phyloP scores from a whole-genome alignment of 495 filamentous ascomycete species.

The Thermochaetoides thermophila region DNA sequence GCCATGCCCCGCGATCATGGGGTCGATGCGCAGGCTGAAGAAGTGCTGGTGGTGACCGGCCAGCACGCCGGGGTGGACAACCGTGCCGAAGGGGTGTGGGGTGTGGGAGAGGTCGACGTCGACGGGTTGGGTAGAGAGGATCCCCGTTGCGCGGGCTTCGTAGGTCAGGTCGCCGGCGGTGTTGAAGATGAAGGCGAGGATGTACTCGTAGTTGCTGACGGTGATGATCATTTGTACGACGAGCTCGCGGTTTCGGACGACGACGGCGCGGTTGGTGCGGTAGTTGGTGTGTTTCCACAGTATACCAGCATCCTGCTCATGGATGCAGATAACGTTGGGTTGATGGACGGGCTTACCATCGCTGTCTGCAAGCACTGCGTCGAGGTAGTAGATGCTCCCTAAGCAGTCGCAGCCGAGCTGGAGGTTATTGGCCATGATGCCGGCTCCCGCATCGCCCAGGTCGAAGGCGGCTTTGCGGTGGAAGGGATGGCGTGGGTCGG shows the following conservation, averaged over 20 bases:
- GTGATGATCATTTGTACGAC: conserved; percentile 69
- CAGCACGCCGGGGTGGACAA: conserved; percentile 75
- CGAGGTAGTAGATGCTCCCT: conserved; percentile 63
- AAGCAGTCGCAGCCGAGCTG: conserved; percentile 56
- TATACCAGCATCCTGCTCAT: conserved; percentile 61
- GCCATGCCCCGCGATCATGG: conserved; percentile 58
- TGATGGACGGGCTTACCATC: conserved; percentile 45
- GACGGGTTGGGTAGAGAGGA: conserved; percentile 71
- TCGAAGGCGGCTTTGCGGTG: conserved; percentile 72
- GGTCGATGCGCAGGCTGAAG: conserved; percentile 78
- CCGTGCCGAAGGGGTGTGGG: conserved; percentile 50
- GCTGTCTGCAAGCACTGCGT: conserved; percentile 36
- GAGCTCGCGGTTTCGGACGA: conserved; percentile 54
- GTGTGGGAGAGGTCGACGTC: conserved; percentile 46
- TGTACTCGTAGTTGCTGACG: conserved; percentile 72
- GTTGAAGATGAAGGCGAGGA: conserved; percentile 74
- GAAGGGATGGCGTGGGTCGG: conserved; percentile 54
- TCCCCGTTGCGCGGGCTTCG: conserved; percentile 75
- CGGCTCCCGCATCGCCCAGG: conserved; percentile 60
- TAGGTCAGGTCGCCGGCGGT: conserved; percentile 67
- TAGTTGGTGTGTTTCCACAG: conserved; percentile 77
- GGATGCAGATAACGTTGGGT: conserved; percentile 65
- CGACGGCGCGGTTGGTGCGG: conserved; percentile 50
- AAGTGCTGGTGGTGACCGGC: conserved; percentile 71
- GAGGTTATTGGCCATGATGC: conserved; percentile 62